Conservation (phyloP, 2,329 filamentous ascomycete genomes). For the Grosmannia huntii region DNA sequence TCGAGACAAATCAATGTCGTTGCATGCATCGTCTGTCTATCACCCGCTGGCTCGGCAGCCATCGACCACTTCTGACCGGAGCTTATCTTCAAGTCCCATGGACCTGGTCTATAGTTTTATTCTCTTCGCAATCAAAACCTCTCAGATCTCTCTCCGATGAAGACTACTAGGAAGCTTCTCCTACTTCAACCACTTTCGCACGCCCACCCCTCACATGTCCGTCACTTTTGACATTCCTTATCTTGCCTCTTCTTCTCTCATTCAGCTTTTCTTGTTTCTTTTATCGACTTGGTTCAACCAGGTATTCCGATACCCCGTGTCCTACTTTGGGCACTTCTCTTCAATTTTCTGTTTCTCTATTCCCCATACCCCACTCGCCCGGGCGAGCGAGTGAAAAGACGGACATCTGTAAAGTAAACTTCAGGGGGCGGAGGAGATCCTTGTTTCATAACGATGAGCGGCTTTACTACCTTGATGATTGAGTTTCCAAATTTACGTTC, state of each 20-base stretch:
- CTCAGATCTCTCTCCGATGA: neutral
- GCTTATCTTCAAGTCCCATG: too few relatives aligned
- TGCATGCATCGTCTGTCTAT: neutral
- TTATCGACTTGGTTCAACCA: neutral
- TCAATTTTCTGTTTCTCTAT: neutral
- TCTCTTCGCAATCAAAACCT: neutral
- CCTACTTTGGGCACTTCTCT: neutral
- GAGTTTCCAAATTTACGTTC: neutral
- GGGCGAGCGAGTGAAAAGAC: conserved; percentile 4
- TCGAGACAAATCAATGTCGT: neutral
- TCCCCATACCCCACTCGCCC: conserved; percentile 1
- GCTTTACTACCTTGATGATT: neutral
- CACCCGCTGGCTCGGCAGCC: neutral
- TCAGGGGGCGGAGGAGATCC: neutral
- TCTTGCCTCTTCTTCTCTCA: neutral
- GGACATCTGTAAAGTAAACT: neutral
- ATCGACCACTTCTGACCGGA: neutral
- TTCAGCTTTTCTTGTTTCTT: neutral
- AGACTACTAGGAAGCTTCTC: neutral
- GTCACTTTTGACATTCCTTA: neutral
- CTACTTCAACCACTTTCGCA: neutral
- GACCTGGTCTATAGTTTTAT: neutral
- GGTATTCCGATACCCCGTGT: conserved; percentile 9
- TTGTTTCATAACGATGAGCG: neutral
- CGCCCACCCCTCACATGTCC: neutral